Evolutionary conservation across 2,329 filamentous ascomycete genomes (phyloP).

Genomic region (Coleophoma eucalyptorum): DNA sequence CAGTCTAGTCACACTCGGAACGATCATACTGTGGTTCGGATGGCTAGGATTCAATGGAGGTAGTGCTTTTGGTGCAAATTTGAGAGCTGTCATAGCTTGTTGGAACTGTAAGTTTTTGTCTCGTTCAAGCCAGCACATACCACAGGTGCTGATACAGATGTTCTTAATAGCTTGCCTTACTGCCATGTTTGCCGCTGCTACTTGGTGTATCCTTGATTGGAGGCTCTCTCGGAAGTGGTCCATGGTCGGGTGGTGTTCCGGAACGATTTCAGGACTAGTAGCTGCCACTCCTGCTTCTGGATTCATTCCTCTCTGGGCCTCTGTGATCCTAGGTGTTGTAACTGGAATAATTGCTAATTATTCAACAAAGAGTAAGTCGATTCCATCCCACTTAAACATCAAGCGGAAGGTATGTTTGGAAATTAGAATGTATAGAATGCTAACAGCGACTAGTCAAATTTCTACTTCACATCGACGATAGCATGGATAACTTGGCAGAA

Average conservation of each 20-base stretch:
- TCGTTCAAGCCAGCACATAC: too few relatives aligned
- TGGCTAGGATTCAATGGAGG: constrained; percentile 98
- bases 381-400: not conserved
- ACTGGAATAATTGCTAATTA: constrained; percentile 62
- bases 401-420: too few relatives aligned
- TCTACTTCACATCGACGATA: constrained; percentile 59
- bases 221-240: constrained; percentile 88
- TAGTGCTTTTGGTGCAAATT: constrained; percentile 87
- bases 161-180: constrained; percentile 62
- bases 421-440: not conserved
- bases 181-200: constrained; percentile 82
- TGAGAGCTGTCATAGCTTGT: constrained; percentile 88
- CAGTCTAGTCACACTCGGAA: constrained; percentile 89
- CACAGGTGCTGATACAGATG: too few relatives aligned
- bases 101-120: constrained; percentile 62
- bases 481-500: constrained; percentile 66
- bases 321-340: constrained; percentile 56
- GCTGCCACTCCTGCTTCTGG: constrained; percentile 64
- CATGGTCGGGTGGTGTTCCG: constrained; percentile 67
- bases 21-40: constrained; percentile 91
- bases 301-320: constrained; percentile 61
- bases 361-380: constrained; percentile 47
- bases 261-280: constrained; percentile 63
- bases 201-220: constrained; percentile 92
- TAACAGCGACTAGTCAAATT: constrained; percentile 13